Evolutionary conservation across 768 basidiomycete genomes (phyloP).

Genomic region (Podaxis pistillaris): DNA sequence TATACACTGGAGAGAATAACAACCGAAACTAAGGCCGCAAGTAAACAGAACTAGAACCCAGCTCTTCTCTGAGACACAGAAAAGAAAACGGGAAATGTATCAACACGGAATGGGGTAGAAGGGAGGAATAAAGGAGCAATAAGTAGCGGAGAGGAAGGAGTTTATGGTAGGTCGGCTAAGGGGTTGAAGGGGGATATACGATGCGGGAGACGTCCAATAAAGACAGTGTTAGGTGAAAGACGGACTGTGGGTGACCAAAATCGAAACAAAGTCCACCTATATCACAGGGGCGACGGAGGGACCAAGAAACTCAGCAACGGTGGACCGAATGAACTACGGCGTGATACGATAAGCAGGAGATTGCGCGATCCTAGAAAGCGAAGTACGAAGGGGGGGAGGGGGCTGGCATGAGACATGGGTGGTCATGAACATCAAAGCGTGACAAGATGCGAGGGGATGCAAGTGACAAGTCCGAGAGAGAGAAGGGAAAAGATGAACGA

Average conservation of each 20-base stretch:
- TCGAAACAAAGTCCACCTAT: neutral
- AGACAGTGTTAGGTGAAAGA: neutral
- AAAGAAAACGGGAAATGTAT: neutral
- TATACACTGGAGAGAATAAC: constrained; percentile 3
- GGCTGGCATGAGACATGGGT: neutral
- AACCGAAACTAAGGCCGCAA: neutral
- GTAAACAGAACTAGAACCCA: neutral
- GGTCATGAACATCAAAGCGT: constrained; percentile 10
- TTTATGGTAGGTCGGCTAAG: neutral
- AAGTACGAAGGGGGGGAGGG: neutral
- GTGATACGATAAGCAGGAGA: neutral
- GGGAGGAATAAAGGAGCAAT: constrained; percentile 2
- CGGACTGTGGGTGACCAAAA: neutral
- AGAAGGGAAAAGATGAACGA: neutral
- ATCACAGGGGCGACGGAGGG: neutral
- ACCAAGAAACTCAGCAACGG: neutral
- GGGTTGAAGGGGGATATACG: neutral
- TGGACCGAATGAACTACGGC: neutral
- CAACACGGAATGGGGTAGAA: neutral
- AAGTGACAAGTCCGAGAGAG: neutral
- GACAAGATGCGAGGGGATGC: neutral
- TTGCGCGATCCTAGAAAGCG: neutral
- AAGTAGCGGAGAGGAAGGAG: neutral
- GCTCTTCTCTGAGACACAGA: constrained; percentile 5
- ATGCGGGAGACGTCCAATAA: neutral